phyloP scores from a whole-genome alignment of 192 early-diverging fungal species.

The Chytriomyces hyalinus region DNA sequence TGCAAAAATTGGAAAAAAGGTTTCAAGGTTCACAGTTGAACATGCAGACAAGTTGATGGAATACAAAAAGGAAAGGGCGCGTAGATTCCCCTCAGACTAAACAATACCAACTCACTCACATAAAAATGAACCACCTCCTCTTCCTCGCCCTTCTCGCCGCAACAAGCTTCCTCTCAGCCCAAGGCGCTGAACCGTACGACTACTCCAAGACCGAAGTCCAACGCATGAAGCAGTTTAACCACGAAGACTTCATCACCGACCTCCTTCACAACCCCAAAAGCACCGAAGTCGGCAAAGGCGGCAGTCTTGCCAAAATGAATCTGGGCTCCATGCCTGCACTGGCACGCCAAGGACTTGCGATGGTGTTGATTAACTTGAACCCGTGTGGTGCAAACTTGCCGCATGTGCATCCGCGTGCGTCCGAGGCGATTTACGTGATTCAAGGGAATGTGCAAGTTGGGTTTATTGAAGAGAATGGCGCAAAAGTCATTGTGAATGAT shows the following conservation, averaged over 20 bases:
- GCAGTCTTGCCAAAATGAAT: constrained; percentile 9
- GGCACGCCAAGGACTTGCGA: not conserved
- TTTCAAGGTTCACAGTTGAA: too few relatives aligned
- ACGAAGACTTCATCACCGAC: constrained; percentile 3
- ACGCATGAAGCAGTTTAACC: not conserved
- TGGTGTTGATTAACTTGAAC: not conserved
- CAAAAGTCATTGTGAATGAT: constrained; percentile 1
- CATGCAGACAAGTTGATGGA: too few relatives aligned
- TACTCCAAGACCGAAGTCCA: not conserved
- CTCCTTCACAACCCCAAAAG: constrained; percentile 1
- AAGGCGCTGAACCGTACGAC: not conserved
- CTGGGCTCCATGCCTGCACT: constrained; percentile 1
- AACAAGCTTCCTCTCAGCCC: not conserved
- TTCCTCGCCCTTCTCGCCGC: not conserved
- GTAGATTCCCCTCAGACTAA: too few relatives aligned
- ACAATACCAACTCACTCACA: too few relatives aligned
- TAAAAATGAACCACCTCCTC: too few relatives aligned
- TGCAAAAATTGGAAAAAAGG: too few relatives aligned
- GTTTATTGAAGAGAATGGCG: constrained; percentile 15
- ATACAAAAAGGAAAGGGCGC: too few relatives aligned
- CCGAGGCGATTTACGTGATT: constrained; percentile 13
- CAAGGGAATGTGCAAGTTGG: constrained; percentile 9
- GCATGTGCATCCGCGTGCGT: constrained; percentile 7
- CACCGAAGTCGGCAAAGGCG: not conserved
- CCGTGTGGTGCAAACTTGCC: constrained; percentile 15